Evolutionary conservation across 2,329 filamentous ascomycete species (phyloP).

Genomic region (Neobulgaria alba): DNA sequence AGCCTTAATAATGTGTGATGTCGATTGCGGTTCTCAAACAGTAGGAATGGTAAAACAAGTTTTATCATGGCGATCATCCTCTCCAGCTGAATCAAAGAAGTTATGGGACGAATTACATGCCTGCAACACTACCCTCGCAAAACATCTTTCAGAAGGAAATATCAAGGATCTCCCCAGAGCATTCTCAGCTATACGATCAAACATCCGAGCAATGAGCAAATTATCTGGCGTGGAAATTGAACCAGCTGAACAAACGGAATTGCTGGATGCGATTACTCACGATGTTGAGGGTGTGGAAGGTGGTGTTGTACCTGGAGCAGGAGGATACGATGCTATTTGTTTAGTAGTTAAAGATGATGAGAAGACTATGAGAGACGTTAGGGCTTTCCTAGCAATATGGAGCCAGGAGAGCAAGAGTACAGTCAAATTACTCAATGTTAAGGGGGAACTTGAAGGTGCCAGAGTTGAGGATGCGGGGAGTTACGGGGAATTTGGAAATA

Average conservation of each 20-base stretch:
- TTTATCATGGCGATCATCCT: conserved; percentile 65
- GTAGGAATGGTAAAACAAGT: conserved; percentile 94
- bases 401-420: conserved; percentile 47
- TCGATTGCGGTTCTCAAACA: conserved; percentile 87
- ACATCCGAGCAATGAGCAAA: conserved; percentile 69
- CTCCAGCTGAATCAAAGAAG: conserved; percentile 52
- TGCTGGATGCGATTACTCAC: conserved; percentile 67
- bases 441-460: conserved; percentile 64
- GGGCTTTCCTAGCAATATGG: conserved; percentile 58
- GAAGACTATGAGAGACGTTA: conserved; percentile 51
- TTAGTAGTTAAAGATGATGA: conserved; percentile 68
- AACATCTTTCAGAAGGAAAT: conserved; percentile 45
- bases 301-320: conserved; percentile 88
- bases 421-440: conserved; percentile 61
- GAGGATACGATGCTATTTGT: conserved; percentile 84
- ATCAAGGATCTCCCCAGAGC: conserved; percentile 37
- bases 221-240: conserved; percentile 79
- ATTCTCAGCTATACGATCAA: conserved; percentile 44
- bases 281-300: conserved; percentile 71
- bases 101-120: conserved; percentile 71
- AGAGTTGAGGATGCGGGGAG: conserved; percentile 35
- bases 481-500: background rate
- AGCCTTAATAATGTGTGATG: conserved; percentile 85
- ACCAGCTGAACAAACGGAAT: conserved; percentile 71
- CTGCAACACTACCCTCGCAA: conserved; percentile 63